phyloP scores from a whole-genome alignment of 2,329 filamentous ascomycete genomes.

The Cladosporium phlei region DNA sequence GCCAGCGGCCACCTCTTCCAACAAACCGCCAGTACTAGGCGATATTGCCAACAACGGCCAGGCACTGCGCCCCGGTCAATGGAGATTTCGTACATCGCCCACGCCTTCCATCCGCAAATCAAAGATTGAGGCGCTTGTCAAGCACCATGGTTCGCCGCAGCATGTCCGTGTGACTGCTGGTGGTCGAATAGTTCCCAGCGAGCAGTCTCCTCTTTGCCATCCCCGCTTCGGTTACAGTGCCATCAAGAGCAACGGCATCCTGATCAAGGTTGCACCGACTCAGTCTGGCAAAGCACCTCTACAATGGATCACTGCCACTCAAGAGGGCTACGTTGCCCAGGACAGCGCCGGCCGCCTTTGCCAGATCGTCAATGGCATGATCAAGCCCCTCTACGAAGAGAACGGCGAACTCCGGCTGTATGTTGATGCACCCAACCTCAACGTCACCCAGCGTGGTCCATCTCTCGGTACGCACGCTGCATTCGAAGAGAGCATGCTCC shows the following conservation, averaged over 20 bases:
- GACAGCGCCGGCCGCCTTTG: constrained; percentile 33
- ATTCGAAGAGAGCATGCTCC: constrained; percentile 7
- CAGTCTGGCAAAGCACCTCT: constrained; percentile 24
- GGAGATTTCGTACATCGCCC: constrained; percentile 37
- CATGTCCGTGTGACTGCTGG: constrained; percentile 49
- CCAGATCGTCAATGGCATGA: constrained; percentile 35
- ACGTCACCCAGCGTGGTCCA: constrained; percentile 20
- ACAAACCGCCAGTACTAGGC: constrained; percentile 23
- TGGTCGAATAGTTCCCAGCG: constrained; percentile 49
- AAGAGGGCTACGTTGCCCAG: constrained; percentile 33
- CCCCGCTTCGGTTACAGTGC: constrained; percentile 37
- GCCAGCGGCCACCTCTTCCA: constrained; percentile 11
- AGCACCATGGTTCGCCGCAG: constrained; percentile 48
- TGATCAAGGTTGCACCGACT: constrained; percentile 36
- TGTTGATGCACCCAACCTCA: constrained; percentile 35
- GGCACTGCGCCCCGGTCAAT: constrained; percentile 20
- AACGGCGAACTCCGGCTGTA: constrained; percentile 33
- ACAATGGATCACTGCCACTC: constrained; percentile 24
- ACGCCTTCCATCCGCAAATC: constrained; percentile 48
- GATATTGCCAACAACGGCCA: constrained; percentile 33
- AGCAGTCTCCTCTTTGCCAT: constrained; percentile 36
- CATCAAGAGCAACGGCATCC: constrained; percentile 33
- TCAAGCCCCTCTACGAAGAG: constrained; percentile 31
- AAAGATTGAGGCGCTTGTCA: constrained; percentile 47
- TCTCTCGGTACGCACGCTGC: constrained; percentile 4